Evolutionary conservation across 2,329 filamentous ascomycete genomes (phyloP), one percentile per base, ranked within the genome.

Genomic region (Venturia asperata): DNA sequence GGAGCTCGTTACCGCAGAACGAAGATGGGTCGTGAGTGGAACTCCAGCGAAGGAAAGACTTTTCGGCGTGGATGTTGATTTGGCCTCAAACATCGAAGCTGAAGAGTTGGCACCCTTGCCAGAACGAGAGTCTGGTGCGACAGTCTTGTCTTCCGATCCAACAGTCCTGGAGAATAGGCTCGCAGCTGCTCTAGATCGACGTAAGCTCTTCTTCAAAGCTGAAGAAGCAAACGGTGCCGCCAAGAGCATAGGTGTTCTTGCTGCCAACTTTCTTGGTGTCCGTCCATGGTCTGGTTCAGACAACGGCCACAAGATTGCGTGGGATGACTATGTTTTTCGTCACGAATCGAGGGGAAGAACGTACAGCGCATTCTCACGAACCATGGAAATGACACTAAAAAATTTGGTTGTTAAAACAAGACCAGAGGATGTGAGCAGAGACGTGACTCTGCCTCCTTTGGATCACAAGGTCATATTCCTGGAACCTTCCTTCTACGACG

Each of bases 21-120:
- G 90, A 21, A 85, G 89, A 11, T 97, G 93, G 93, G 85, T 96
- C 4, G 88, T 96, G 0, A 95, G 90, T 0, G 93, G 93, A 65
- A 97, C 93, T 0, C 93, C 93, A 2, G 91, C 92, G 0, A 87
- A 87, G 67, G 90, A 92, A 11, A 66, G 65, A 27, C 78, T 97
- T 0, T 90, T 91, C 65, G 91, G 92, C 0, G 82, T 91, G 0
- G 86, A 91, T 67, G 79, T 87, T 15, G 83, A 83, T 65, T 72
- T 85, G 34, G 77, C 79, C 2, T 72, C 76, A 39, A 41, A 64
- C 21, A 21, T 56, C 9, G 75, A 79, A 66, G 73, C 71, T 5
- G 67, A 72, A 60, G 71, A 71, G n/a, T 72, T 27, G 17, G 21
- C n/a, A 71, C 71, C 11, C 47, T 37, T 58, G 52, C 15, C 37